Base-by-base conservation (phyloP, 306 rosid genomes). In the Lathyrus sativus region DNA sequence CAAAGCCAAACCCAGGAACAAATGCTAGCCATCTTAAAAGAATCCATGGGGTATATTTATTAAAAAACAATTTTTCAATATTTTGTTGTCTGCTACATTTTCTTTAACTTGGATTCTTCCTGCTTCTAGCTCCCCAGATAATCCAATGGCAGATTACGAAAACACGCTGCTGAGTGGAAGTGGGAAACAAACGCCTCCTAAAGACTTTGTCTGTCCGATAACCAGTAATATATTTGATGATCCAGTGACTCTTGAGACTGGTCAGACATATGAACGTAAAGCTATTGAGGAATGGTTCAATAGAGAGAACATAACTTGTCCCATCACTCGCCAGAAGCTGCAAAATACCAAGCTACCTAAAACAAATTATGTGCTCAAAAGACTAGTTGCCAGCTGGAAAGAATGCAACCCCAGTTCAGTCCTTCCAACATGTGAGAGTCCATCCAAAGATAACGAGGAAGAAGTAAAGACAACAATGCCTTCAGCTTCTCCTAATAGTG, bases 221-320 rank as follows among this genome's bases (percentile, higher is more conserved):
- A 93, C 96, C 14, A 86, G 91, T 79, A 82, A 87, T 76, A 65
- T 92, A 14, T 92, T 92, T 83, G 83, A 90, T 74, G 98, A 93
- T 73, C 98, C 98, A 0, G 98, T 93, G 68, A 93, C 98, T 38
- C 88, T 93, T 38, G 97, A 93, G 80, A 93, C 97, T 6, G 98
- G 97, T 24, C 97, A 93, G 70, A 90, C 98, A 64, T 93, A 83
- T 56, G 98, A 93, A 85, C 89, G 96, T 8, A 76, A 55, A 74
- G 98, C 98, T 5, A 93, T 88, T 9, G 96, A 86, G 50, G 96
- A 93, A 74, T 93, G 98, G 98, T 82, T 90, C 42, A 87, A 85
- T 50, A 80, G 87, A 72, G 98, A 95, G 22, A 88, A 90, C 80
- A 76, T 77, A 41, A 82, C 91, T 9, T 90, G 98, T 79, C 96